These are phyloP conservation scores for Xylaria castorea DNA, from an alignment of 495 filamentous ascomycete species.

Conservation along the genomic window DNA sequence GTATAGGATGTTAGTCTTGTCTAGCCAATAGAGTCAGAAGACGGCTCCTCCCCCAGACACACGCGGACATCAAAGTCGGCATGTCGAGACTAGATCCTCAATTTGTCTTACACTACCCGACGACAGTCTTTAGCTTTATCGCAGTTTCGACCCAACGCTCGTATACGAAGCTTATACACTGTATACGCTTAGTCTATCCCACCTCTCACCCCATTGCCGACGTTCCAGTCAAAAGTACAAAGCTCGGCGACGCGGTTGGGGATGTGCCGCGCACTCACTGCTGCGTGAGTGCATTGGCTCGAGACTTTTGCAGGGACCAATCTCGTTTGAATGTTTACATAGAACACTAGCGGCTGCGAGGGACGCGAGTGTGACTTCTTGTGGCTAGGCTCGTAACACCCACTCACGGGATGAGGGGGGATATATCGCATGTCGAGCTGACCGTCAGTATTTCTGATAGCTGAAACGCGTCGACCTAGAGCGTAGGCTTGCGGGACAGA, in stretches of 20 bases:
- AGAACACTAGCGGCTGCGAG: conserved; percentile 33
- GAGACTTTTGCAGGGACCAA: conserved; percentile 1
- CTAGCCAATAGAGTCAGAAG: conserved; percentile 13
- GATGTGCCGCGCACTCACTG: conserved; percentile 3
- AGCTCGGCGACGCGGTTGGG: conserved; percentile 14
- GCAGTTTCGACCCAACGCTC: neutral
- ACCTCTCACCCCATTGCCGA: neutral
- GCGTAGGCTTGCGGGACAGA: conserved; percentile 29
- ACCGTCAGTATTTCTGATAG: conserved; percentile 29
- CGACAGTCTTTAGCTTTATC: conserved; percentile 7
- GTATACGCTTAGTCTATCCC: conserved; percentile 8
- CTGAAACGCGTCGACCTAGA: conserved; percentile 36
- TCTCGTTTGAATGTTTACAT: neutral
- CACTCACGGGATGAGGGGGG: conserved; percentile 4
- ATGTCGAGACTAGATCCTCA: conserved; percentile 13
- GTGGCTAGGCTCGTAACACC: conserved; percentile 39
- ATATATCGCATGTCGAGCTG: conserved; percentile 23
- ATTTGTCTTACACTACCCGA: conserved; percentile 8
- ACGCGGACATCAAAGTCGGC: conserved; percentile 12
- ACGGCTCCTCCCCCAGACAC: neutral
- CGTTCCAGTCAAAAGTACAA: conserved; percentile 10
- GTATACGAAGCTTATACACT: neutral
- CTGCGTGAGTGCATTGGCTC: conserved; percentile 8
- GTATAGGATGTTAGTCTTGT: conserved; percentile 21
- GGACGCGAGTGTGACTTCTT: conserved; percentile 37